Evolutionary conservation across 2,329 filamentous ascomycete species (phyloP), one percentile per base, ranked within the genome.

Genomic region (Westerdykella aurantiaca): DNA sequence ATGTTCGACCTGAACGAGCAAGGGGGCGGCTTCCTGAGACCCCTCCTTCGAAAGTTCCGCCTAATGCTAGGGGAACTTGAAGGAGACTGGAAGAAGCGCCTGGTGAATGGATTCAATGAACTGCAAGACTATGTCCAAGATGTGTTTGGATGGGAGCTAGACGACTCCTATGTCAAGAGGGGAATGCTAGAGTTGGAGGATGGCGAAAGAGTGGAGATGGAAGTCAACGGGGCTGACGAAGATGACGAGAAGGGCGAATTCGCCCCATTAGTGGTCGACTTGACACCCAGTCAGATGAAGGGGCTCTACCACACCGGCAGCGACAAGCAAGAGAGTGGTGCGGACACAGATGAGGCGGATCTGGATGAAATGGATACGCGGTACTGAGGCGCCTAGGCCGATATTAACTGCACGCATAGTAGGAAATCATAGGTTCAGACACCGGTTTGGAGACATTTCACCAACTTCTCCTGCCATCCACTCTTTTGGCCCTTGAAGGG

Each of bases 161-260:
- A 72, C 14, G 75, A 73, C 37, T 68, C 70, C 14, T 74, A 78
- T 50, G 70, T 81, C 16, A 74, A 74, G 48, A 72, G 71, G 18
- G 81, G 81, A 0, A 74, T 81, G 66, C 51, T 83, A 25, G 73
- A 79, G 49, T 57, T 83, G 42, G 80, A 83, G 57, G 81, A 83
- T 55, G 81, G 81, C 13, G 81, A 83, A 60, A 68, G 72, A 49
- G 74, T 83, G 4, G 78, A 81, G 51, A 70, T 83, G 69, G 78
- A 80, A 16, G 65, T 78, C 49, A 67, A 69, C 16, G 72, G 69
- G 12, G 65, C 68, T 33, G 79, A 81, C 37, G 77, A 79, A 54
- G 79, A 82, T 16, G 80, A 83, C 40, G 80, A 83, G 62, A 75
- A 72, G 11, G 81, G 81, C 10, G 80, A 84, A 52, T 83, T 80